Evolutionary conservation across 148 eudicot genomes (phyloP).

Genomic region (Camellia sinensis): DNA sequence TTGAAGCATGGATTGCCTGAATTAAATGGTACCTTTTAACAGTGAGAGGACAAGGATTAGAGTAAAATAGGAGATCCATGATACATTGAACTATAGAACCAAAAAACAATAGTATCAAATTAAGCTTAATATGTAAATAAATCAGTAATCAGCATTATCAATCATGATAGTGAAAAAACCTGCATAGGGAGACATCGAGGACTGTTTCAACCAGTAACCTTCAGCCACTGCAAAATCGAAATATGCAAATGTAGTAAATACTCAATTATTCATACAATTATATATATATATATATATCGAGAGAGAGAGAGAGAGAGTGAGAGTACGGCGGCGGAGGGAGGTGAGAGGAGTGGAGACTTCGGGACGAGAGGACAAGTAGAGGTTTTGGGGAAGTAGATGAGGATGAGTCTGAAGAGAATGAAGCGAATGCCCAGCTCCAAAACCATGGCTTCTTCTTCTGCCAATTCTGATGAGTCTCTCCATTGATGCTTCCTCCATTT

Average conservation of each 20-base stretch:
- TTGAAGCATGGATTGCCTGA: too few relatives aligned
- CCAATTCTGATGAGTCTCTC: too few relatives aligned
- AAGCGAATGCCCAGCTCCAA: constrained; percentile 70
- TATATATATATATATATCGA: background rate
- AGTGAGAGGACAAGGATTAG: constrained; percentile 77
- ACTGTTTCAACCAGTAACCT: constrained; percentile 88
- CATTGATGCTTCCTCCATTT: constrained; percentile 8
- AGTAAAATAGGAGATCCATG: constrained; percentile 95
- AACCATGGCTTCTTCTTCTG: constrained; percentile 28
- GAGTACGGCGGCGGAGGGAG: constrained; percentile 90
- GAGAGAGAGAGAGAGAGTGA: constrained; percentile 19
- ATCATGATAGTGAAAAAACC: constrained; percentile 36
- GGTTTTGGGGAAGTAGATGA: constrained; percentile 54
- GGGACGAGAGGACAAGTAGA: constrained; percentile 72
- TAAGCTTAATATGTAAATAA: background rate
- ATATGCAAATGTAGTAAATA: background rate
- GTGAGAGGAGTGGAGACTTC: constrained; percentile 95
- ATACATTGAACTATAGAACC: constrained; percentile 71
- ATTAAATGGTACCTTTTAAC: constrained; percentile 41
- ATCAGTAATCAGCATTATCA: background rate
- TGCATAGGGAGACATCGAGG: constrained; percentile 83
- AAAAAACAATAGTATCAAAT: background rate
- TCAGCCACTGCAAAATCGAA: constrained; percentile 62
- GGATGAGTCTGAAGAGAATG: constrained; percentile 56
- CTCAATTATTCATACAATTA: background rate